Evolutionary conservation across 2,329 filamentous ascomycete species (phyloP).

Genomic region (Stylonectria norvegica): DNA sequence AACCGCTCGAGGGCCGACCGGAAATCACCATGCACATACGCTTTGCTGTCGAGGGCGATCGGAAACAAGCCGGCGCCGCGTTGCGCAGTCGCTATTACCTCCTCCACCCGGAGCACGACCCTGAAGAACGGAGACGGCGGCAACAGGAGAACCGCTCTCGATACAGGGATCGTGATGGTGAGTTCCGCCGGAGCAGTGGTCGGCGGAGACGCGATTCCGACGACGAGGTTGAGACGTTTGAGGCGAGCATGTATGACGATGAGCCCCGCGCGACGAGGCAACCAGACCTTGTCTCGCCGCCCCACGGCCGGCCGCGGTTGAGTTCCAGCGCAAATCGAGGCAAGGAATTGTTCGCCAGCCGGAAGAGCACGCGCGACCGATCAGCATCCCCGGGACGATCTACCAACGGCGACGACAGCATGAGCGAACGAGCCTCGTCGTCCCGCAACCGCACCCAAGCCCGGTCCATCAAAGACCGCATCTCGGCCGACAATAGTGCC

Average conservation of each 20-base stretch:
- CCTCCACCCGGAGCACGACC: conserved; percentile 84
- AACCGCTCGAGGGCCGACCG: conserved; percentile 63
- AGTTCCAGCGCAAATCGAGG: conserved; percentile 41
- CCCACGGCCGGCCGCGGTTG: conserved; percentile 20
- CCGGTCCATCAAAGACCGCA: conserved; percentile 32
- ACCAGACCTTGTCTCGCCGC: conserved; percentile 25
- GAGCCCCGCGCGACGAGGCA: conserved; percentile 36
- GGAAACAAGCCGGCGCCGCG: conserved; percentile 74
- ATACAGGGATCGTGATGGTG: conserved; percentile 59
- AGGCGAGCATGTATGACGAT: conserved; percentile 82
- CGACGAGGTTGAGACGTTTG: conserved; percentile 57
- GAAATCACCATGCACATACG: conserved; percentile 69
- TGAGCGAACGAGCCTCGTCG: conserved; percentile 32
- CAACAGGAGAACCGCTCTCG: conserved; percentile 55
- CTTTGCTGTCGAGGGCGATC: conserved; percentile 70
- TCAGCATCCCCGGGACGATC: conserved; percentile 52
- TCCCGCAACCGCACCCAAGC: conserved; percentile 34
- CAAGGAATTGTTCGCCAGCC: conserved; percentile 62
- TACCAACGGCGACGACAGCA: conserved; percentile 40
- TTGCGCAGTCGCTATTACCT: conserved; percentile 88
- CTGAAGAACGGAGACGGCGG: conserved; percentile 64
- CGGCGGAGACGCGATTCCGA: conserved; percentile 40
- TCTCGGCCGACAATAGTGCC: conserved; percentile 28
- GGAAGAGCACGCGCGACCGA: conserved; percentile 38
- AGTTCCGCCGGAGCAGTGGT: conserved; percentile 34